Evolutionary conservation across 345 rosid genomes (phyloP), one percentile per base, ranked within the genome.

Genomic region (Schrenkiella parvula): DNA sequence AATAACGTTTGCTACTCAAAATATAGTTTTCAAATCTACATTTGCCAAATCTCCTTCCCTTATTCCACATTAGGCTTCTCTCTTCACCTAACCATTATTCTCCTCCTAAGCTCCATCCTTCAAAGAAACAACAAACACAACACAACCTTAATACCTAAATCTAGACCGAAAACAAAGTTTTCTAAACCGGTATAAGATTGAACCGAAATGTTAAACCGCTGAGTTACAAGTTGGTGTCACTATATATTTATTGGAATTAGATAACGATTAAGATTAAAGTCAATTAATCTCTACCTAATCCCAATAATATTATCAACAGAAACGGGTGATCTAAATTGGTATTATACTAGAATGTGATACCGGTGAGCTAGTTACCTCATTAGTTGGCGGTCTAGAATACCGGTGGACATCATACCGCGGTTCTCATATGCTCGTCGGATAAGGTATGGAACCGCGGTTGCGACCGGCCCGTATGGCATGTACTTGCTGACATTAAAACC

Each of bases 341-440:
- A 10, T 12, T 10, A 22, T 29, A 6, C 13, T 21, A 21, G 1
- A 35, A 32, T 15, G 6, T 4, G 35, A 12, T 26, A 6, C 29
- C 5, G 41, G 10, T 38, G 19, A 51, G 6, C 5, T 42, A 42
- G 18, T 66, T 74, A 87, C 95, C 88, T 84, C 81, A 88, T 80
- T 59, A 93, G 95, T 51, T 76, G 67, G 57, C 95, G 82, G 66
- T 93, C 98, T 13, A 86, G 82, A 55, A 68, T 62, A 2, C 96
- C 82, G 43, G 96, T 68, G 1, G 95, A 76, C 53, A 93, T 73
- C 22, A 91, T 66, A 37, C 98, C 98, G 37, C 91, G 83, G 23
- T 93, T 93, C 83, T 93, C 98, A 66, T 93, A 96, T 6, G 97
- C 97, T 58, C 98, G 76, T 76, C 98, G 76, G 2, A 93, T 76